Conservation (phyloP, 2,329 filamentous ascomycete genomes). For the Juglanconis sp. region DNA sequence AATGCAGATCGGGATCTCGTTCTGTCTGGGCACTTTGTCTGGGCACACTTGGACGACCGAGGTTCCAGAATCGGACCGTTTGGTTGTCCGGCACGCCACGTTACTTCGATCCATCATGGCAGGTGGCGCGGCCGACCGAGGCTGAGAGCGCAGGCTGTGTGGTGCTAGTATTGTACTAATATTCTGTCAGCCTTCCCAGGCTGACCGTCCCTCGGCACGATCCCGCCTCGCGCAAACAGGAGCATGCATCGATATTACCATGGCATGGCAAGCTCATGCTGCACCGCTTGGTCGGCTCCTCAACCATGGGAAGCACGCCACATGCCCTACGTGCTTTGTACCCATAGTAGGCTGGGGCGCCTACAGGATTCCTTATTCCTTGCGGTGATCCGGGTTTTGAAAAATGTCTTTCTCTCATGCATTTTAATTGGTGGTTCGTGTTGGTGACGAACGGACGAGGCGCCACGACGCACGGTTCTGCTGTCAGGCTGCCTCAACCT, state of each 20-base stretch:
- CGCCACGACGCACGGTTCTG: constrained; percentile 2
- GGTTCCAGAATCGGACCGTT: background rate
- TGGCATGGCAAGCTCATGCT: too few relatives aligned
- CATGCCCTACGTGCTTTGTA: background rate
- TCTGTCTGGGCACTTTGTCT: background rate
- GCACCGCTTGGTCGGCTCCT: constrained; percentile 13
- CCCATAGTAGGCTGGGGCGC: constrained; percentile 2
- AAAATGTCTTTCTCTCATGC: background rate
- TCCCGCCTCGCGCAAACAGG: background rate
- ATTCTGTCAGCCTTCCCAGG: too few relatives aligned
- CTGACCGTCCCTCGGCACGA: background rate
- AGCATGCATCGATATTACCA: background rate
- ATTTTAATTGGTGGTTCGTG: background rate
- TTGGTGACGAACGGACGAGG: background rate
- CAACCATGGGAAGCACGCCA: background rate
- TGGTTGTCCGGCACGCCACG: background rate
- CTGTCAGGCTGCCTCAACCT: constrained; percentile 2
- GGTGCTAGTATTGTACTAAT: too few relatives aligned
- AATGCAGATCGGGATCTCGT: background rate
- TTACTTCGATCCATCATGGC: background rate
- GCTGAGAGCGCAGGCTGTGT: too few relatives aligned
- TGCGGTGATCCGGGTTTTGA: background rate
- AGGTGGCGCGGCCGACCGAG: too few relatives aligned
- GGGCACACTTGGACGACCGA: background rate
- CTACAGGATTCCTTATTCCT: background rate